phyloP scores from a whole-genome alignment of 306 rosid genomes.

The Castanea crenata region DNA sequence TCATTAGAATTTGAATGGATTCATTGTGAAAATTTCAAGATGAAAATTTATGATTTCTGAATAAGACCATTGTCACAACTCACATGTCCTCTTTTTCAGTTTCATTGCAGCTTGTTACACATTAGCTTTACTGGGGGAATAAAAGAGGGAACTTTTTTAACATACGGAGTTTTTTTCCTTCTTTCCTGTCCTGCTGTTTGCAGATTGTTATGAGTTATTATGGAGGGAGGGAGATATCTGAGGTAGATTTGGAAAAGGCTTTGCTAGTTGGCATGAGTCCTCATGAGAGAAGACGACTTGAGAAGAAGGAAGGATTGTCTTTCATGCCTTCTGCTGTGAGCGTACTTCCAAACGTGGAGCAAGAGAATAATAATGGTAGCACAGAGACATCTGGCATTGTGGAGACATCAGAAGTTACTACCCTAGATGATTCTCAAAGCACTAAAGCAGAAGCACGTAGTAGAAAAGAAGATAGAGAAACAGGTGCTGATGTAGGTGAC shows the following conservation, averaged over 20 bases:
- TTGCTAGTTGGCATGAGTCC: conserved; percentile 87
- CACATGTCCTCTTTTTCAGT: not conserved
- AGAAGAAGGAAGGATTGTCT: conserved; percentile 64
- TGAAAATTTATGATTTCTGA: not conserved
- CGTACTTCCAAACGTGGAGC: conserved; percentile 28
- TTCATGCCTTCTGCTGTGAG: conserved; percentile 38
- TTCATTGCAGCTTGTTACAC: not conserved
- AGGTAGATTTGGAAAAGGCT: conserved; percentile 82
- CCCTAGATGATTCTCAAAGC: conserved; percentile 29
- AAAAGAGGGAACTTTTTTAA: not conserved
- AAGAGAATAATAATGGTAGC: conserved; percentile 33
- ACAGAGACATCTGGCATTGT: conserved; percentile 17
- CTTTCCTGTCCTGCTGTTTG: conserved; percentile 14
- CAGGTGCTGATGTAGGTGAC: conserved; percentile 30
- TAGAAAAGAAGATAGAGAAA: conserved; percentile 26
- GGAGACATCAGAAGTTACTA: conserved; percentile 25
- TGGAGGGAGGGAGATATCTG: conserved; percentile 84
- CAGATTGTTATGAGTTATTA: conserved; percentile 77
- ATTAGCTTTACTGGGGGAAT: conserved; percentile 6
- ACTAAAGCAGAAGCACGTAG: conserved; percentile 10
- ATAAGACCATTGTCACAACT: not conserved
- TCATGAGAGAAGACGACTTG: conserved; percentile 70
- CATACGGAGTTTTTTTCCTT: not conserved
- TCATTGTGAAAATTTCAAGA: not conserved
- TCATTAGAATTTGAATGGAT: not conserved